Base-by-base conservation (phyloP, 345 rosid genomes). In the Iberis pinnata region DNA sequence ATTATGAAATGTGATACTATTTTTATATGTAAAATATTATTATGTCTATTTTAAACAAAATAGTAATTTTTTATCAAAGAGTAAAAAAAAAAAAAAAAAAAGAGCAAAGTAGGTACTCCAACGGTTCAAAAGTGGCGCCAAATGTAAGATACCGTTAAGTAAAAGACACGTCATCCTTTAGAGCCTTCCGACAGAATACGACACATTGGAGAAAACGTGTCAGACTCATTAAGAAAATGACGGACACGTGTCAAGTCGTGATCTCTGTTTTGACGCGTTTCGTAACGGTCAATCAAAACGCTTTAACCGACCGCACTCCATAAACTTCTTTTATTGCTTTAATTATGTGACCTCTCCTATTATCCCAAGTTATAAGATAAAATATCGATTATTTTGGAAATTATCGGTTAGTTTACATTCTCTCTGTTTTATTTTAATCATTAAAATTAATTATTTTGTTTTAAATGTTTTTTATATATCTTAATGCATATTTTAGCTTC, bases 271-370 rank as follows among this genome's bases (percentile, higher is more conserved):
- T 15, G 60, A 59, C 65, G 71, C 71, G 65, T 59, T 59, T 66
- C 54, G 10, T 60, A 67, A 67, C 66, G 61, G 71, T 67, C 56
- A 46, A 55, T 65, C 42, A 58, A 57, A 50, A 15, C 24, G 12
- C 58, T 66, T 58, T 45, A 67, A 53, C 65, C 70, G 65, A 59
- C 65, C 70, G 55, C 70, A 66, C 65, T 59, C 5, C 5, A 49
- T 65, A 40, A 43, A 33, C n/a, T 49, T 65, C 38, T 63, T 43
- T 39, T 8, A 20, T 64, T 24, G 44, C 50, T 56, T 63, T 47
- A 5, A 38, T 38, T 29, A 25, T 46, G 19, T 45, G 49, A 51
- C 63, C 20, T 12, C 51, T 43, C 36, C 17, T 38, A 11, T 15
- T 36, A 46, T 9, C 37, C 6, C 25, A 22, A 2, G 25, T 22